A percentile compares a stretch with the other conserved stretches of the same genome.
Evolutionary conservation across 164 flowering plant genomes (phyloP).

Genomic region (Annona cherimola): DNA sequence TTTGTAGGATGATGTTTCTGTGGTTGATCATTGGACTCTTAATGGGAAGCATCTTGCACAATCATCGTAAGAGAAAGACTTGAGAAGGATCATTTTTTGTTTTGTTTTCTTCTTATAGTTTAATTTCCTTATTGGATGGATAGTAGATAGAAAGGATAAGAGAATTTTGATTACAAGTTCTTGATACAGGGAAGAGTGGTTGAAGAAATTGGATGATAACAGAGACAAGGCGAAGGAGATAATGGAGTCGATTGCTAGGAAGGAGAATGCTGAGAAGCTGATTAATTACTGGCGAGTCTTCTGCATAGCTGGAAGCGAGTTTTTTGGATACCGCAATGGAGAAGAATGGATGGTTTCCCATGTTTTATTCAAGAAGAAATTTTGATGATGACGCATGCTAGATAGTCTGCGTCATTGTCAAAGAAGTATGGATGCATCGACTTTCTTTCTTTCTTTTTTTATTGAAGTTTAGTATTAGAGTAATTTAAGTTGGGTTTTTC

Average conservation of each 20-base stretch:
- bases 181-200: conserved; percentile 3
- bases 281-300: not conserved
- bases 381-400: too few relatives aligned
- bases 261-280: not conserved
- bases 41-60: conserved; percentile 1
- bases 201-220: not conserved
- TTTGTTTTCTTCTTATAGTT: not conserved
- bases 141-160: not conserved
- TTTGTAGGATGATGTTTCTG: conserved; percentile 8
- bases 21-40: not conserved
- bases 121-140: not conserved
- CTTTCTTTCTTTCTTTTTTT: too few relatives aligned
- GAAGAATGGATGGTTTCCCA: conserved; percentile 20
- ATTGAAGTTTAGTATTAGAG: too few relatives aligned
- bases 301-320: not conserved
- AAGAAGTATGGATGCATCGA: too few relatives aligned
- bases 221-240: not conserved
- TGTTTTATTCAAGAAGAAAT: conserved; percentile 19
- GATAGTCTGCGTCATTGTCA: too few relatives aligned
- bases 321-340: conserved; percentile 7
- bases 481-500: too few relatives aligned
- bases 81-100: not conserved
- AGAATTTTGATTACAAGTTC: not conserved
- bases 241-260: not conserved
- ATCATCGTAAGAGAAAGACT: not conserved